These are phyloP conservation scores for Prunella vulgaris DNA, from an alignment of 257 asterid genomes.

Conservation along the genomic window DNA sequence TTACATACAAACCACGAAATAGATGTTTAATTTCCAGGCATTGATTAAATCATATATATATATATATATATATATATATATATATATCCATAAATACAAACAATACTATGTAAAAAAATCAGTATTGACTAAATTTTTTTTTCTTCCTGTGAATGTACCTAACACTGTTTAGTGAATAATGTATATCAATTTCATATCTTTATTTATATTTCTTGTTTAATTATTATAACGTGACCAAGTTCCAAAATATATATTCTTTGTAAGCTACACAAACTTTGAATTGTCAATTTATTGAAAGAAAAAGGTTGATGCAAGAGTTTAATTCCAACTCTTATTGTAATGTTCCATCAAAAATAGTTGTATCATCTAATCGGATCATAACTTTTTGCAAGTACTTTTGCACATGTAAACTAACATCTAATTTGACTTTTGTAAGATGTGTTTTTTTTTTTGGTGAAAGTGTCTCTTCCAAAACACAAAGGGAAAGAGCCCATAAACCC, in stretches of 20 bases:
- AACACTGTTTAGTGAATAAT: too few relatives aligned
- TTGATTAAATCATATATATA: too few relatives aligned
- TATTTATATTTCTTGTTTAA: too few relatives aligned
- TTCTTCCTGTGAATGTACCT: too few relatives aligned
- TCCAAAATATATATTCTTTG: too few relatives aligned
- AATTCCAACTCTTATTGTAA: background rate
- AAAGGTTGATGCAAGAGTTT: background rate
- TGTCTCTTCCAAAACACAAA: slow-evolving; percentile 25
- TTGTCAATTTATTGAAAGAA: background rate
- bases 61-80: too few relatives aligned
- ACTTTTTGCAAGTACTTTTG: background rate
- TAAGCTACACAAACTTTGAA: too few relatives aligned
- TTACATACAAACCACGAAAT: background rate
- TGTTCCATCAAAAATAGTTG: background rate
- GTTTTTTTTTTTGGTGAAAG: background rate
- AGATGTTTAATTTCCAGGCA: background rate
- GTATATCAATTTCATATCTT: too few relatives aligned
- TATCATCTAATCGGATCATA: background rate
- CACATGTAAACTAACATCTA: background rate
- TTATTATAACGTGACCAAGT: too few relatives aligned
- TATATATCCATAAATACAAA: too few relatives aligned
- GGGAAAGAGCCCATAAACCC: background rate
- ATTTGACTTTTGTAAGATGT: slow-evolving; percentile 22
- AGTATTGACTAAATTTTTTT: too few relatives aligned
- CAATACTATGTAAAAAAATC: too few relatives aligned